phyloP scores from a whole-genome alignment of 805 yeast genomes.

The Yamadazyma sp. region DNA sequence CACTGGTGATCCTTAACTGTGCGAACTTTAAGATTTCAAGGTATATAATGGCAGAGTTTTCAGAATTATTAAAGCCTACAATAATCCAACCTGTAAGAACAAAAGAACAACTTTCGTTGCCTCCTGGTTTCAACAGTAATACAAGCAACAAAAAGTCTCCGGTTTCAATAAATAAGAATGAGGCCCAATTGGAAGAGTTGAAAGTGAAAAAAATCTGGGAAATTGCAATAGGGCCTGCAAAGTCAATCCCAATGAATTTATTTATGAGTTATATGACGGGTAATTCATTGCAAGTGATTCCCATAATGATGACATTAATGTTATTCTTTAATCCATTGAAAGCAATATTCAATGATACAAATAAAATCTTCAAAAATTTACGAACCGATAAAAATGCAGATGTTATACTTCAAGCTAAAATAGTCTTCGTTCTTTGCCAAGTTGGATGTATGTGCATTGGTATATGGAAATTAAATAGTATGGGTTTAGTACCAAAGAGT shows the following conservation, averaged over 20 bases:
- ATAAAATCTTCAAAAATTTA: constrained; percentile 51
- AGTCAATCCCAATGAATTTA: constrained; percentile 82
- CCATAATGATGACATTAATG: constrained; percentile 86
- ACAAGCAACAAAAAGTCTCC: constrained; percentile 1
- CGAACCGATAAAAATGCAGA: constrained; percentile 32
- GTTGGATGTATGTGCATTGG: constrained; percentile 68
- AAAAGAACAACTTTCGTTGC: constrained; percentile 10
- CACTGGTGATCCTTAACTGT: too few species aligned
- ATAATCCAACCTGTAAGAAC: constrained; percentile 8
- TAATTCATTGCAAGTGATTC: constrained; percentile 81
- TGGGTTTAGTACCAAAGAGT: constrained; percentile 90
- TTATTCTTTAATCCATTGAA: constrained; percentile 73
- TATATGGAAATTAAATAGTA: constrained; percentile 73
- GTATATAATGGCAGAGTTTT: too few species aligned
- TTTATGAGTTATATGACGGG: constrained; percentile 94
- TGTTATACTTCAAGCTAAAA: constrained; percentile 26
- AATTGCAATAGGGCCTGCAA: constrained; percentile 76
- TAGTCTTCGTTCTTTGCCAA: constrained; percentile 36
- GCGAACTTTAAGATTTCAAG: too few species aligned
- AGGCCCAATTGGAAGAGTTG: constrained; percentile 25
- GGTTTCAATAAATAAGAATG: neutral
- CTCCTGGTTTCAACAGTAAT: constrained; percentile 16
- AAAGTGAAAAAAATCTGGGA: constrained; percentile 79
- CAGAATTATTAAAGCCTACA: constrained; percentile 13
- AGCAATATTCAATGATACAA: constrained; percentile 59